Conservation (phyloP, 1,139 yeast genomes). For the Saccharomyces pastorianus region DNA sequence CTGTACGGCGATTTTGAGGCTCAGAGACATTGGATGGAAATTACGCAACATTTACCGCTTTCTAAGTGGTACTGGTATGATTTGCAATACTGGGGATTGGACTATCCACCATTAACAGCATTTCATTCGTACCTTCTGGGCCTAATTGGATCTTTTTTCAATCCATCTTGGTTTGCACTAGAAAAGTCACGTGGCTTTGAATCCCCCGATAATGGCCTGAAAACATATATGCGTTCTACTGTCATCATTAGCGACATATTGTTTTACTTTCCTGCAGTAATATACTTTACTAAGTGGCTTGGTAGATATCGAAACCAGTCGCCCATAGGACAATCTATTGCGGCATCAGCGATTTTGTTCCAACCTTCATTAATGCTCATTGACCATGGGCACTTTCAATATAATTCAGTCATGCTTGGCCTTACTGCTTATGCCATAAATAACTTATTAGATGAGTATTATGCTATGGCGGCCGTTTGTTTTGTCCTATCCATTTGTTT, state of each 20-base stretch:
- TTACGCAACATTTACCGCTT: slow-evolving; percentile 69
- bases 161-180: slow-evolving; percentile 69
- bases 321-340: slow-evolving; percentile 69
- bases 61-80: slow-evolving; percentile 83
- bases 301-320: slow-evolving; percentile 45
- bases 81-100: slow-evolving; percentile 90
- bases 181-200: slow-evolving; percentile 71
- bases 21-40: slow-evolving; percentile 95
- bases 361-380: slow-evolving; percentile 78
- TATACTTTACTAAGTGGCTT: slow-evolving; percentile 58
- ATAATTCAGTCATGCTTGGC: slow-evolving; percentile 90
- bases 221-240: slow-evolving; percentile 77
- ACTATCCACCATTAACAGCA: slow-evolving; percentile 95
- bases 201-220: slow-evolving; percentile 41
- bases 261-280: slow-evolving; percentile 72
- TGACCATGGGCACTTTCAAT: slow-evolving; percentile 97
- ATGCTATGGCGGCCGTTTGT: slow-evolving; percentile 65
- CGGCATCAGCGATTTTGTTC: slow-evolving; percentile 64
- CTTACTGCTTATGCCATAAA: slow-evolving; percentile 60
- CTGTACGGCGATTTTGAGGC: slow-evolving; percentile 96
- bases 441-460: slow-evolving; percentile 55
- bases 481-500: slow-evolving; percentile 73
- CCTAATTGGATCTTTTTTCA: slow-evolving; percentile 52
- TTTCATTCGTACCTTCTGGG: slow-evolving; percentile 83
- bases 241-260: slow-evolving; percentile 68